Base-by-base conservation (phyloP, 2,329 filamentous ascomycete species). In the Chrysosporium queenslandicum region DNA sequence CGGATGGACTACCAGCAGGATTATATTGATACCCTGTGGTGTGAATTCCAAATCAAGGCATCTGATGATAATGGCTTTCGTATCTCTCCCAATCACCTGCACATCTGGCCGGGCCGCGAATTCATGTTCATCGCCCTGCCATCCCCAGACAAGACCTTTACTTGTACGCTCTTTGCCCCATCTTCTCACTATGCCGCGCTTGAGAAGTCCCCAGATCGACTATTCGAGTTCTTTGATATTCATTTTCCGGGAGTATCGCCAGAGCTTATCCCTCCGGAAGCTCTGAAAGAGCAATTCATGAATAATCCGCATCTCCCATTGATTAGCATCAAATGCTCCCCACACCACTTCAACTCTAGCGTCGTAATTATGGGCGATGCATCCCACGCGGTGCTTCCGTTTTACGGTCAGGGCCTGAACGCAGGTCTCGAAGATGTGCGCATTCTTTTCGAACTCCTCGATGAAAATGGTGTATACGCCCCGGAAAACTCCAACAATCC, bases 71-170 rank as follows among this genome's bases (percentile, higher is more conserved):
- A 74, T 20, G 72, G 76, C 42, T 97, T 94, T 65, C 76, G 77
- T 45, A 92, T 97, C 59, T 92, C 88, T 0, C 88, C 89, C 1
- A 87, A 96, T 61, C 90, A 97, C 65, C 76, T 98, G 1, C 92
- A 98, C 68, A 98, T 98, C 65, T 98, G 92, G 92, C 92, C 92
- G 0, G 89, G 87, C 29, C 83, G 83, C 61, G 82, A 90, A 39
- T 91, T 92, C 63, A 97, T 98, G 94, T 98, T 98, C 71, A 98
- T 98, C 63, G 94, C 92, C 16, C 90, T 98, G 40, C 91, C 92
- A 0, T 77, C 76, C n/a, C 67, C 87, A 68, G 89, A 97, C 65
- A 89, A 87, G 53, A 86, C 87, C 2, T 98, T 98, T 66, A 96
- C 90, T 0, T 94, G 89, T 68, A 98, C 94, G 0, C 77, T 98